These are phyloP conservation scores for Ensete ventricosum DNA, from an alignment of 176 grass and related monocot genomes.

Conservation along the genomic window DNA sequence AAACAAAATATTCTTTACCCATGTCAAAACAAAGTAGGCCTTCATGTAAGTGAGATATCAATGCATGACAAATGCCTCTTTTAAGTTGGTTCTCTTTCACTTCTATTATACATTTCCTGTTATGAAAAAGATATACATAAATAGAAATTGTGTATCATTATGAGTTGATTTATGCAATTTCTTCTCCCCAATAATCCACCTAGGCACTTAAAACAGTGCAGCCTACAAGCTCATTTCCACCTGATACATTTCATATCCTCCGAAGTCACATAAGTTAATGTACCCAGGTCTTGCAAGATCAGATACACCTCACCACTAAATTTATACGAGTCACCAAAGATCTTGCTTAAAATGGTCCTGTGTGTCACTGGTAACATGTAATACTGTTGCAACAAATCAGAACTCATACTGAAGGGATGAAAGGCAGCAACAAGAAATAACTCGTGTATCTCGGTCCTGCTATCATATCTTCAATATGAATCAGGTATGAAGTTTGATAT, in stretches of 20 bases:
- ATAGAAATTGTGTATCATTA: constrained; percentile 4
- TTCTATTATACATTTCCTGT: background rate
- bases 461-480: constrained; percentile 7
- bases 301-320: background rate
- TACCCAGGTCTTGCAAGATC: background rate
- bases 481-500: background rate
- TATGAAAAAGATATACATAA: background rate
- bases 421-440: background rate
- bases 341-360: background rate
- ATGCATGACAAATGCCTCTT: background rate
- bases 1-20: no score
- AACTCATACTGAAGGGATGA: background rate
- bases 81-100: background rate
- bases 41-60: no score
- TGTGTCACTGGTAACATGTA: no score
- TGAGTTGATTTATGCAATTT: background rate
- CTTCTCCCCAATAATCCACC: background rate
- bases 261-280: background rate
- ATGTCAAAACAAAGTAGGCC: no score
- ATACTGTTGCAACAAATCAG: background rate
- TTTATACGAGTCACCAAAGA: background rate
- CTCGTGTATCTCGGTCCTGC: background rate
- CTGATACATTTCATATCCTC: no score
- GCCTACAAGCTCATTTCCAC: background rate
- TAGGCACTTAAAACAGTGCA: background rate